phyloP scores from a whole-genome alignment of 2,329 filamentous ascomycete species.

The Ophiocordyceps camponoti-saundersi region DNA sequence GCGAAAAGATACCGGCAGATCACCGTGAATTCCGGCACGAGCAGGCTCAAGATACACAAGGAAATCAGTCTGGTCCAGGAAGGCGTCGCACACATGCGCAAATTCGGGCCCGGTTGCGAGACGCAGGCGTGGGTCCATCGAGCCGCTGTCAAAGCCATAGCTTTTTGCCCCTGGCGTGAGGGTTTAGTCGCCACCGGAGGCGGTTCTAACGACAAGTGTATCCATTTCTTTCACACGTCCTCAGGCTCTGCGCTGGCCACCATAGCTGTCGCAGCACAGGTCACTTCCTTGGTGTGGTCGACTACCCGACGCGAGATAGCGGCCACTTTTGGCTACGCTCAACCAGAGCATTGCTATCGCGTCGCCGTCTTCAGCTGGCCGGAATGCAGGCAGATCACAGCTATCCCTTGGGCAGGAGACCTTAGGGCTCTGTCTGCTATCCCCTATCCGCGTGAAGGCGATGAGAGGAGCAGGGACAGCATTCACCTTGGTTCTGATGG shows the following conservation, averaged over 20 bases:
- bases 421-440: constrained; percentile 78
- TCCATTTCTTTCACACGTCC: constrained; percentile 83
- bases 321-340: constrained; percentile 84
- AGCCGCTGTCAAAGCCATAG: constrained; percentile 89
- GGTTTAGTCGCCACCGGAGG: constrained; percentile 80
- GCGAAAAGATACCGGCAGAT: no score
- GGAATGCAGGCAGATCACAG: constrained; percentile 68
- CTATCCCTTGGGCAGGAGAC: constrained; percentile 68
- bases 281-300: constrained; percentile 86
- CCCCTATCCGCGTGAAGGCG: constrained; percentile 44
- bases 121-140: constrained; percentile 62
- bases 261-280: constrained; percentile 83
- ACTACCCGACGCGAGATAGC: constrained; percentile 72
- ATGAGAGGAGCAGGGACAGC: constrained; percentile 9
- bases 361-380: constrained; percentile 95
- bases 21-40: no score
- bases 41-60: no score
- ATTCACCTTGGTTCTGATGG: constrained; percentile 15
- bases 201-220: constrained; percentile 84
- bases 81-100: constrained; percentile 20
- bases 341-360: constrained; percentile 75
- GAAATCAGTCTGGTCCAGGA: background rate
- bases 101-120: constrained; percentile 37
- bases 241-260: constrained; percentile 75
- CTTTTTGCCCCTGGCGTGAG: constrained; percentile 88